Conservation (phyloP, 1,284 basidiomycete species). For the Marasmius oreades region DNA sequence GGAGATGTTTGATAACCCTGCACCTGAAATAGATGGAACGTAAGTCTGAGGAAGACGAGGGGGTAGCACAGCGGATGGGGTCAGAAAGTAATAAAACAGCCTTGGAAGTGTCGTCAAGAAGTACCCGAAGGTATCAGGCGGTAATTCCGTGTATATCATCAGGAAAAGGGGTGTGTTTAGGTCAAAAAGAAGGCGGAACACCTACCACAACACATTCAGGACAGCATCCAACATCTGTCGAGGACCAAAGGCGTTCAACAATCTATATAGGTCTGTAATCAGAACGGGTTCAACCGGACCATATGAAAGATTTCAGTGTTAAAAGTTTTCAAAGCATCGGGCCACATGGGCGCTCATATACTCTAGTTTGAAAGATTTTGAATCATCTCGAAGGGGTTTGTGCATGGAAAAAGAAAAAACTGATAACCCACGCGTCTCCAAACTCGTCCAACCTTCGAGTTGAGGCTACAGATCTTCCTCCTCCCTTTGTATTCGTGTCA, state of each 20-base stretch:
- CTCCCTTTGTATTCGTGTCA: too few species aligned
- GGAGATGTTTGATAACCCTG: background rate
- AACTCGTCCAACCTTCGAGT: too few species aligned
- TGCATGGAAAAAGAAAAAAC: background rate
- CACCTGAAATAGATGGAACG: background rate
- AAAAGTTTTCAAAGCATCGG: conserved; percentile 67
- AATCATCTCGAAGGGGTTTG: conserved; percentile 48
- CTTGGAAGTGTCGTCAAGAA: conserved; percentile 72
- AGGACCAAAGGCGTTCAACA: background rate
- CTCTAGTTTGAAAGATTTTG: conserved; percentile 80
- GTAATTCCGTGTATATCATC: conserved; percentile 74
- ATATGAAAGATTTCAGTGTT: conserved; percentile 51
- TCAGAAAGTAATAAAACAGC: conserved; percentile 61
- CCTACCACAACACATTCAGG: background rate
- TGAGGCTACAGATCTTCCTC: too few species aligned
- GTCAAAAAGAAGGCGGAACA: background rate
- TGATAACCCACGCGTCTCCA: too few species aligned
- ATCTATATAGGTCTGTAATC: background rate
- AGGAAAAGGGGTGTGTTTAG: conserved; percentile 22
- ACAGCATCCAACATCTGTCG: background rate
- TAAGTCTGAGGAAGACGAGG: background rate
- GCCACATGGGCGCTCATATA: conserved; percentile 66
- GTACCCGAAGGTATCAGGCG: conserved; percentile 56
- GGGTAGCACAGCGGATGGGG: conserved; percentile 35
- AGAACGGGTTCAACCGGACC: conserved; percentile 8